These are phyloP conservation scores for Diaporthe caulivora DNA, from an alignment of 2,329 filamentous ascomycete species.

Conservation along the genomic window DNA sequence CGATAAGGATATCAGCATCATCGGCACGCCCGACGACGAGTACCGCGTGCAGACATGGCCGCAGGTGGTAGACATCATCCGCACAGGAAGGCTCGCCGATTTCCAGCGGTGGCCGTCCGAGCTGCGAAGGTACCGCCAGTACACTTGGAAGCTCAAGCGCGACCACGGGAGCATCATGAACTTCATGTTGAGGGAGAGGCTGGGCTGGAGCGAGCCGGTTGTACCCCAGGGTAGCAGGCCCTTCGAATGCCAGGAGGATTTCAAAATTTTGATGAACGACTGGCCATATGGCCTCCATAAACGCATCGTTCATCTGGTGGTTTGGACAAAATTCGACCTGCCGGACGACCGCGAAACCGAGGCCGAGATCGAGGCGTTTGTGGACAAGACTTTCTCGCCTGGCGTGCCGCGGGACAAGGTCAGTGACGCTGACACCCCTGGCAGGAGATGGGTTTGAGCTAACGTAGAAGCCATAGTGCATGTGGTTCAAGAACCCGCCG, in stretches of 20 bases:
- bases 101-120: conserved; percentile 85
- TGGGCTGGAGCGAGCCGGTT: conserved; percentile 74
- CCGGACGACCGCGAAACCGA: conserved; percentile 75
- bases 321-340: conserved; percentile 92
- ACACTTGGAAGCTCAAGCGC: conserved; percentile 71
- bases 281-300: conserved; percentile 91
- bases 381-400: conserved; percentile 74
- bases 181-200: conserved; percentile 78
- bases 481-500: conserved; percentile 93
- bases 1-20: conserved; percentile 77
- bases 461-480: conserved; percentile 48
- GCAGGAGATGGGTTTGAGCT: conserved; percentile 31
- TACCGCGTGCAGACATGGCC: conserved; percentile 78
- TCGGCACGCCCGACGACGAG: conserved; percentile 76
- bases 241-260: conserved; percentile 65
- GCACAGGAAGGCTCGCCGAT: conserved; percentile 75
- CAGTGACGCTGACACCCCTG: conserved; percentile 47
- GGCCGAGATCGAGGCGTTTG: conserved; percentile 76
- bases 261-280: conserved; percentile 87
- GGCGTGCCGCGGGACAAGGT: conserved; percentile 66
- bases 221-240: conserved; percentile 49
- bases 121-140: conserved; percentile 82
- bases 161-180: conserved; percentile 82
- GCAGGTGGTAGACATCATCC: conserved; percentile 73
- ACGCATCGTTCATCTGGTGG: conserved; percentile 84